Evolutionary conservation across 805 yeast species (phyloP).

Genomic region (Metschnikowia proteae): DNA sequence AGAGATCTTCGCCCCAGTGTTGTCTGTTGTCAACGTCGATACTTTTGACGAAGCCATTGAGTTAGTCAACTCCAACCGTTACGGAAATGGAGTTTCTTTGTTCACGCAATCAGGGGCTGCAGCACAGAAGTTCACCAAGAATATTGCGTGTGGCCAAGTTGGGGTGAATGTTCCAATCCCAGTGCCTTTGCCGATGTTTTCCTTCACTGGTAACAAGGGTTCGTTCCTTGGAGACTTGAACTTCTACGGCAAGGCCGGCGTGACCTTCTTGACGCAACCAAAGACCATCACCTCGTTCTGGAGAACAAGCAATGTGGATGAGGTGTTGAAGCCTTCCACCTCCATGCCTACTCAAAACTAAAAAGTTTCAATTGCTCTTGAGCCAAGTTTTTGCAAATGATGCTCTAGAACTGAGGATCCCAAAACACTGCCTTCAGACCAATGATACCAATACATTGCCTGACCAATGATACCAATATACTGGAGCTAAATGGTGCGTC

Average conservation of each 20-base stretch:
- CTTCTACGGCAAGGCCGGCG: constrained; percentile 75
- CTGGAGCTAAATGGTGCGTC: too few species aligned
- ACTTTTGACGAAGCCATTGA: constrained; percentile 66
- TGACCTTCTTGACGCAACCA: constrained; percentile 67
- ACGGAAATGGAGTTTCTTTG: constrained; percentile 70
- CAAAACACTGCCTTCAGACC: too few species aligned
- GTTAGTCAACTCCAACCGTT: constrained; percentile 52
- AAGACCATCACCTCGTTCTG: constrained; percentile 71
- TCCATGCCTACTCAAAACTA: constrained; percentile 64
- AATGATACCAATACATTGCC: too few species aligned
- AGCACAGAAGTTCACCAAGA: constrained; percentile 67
- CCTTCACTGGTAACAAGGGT: constrained; percentile 73
- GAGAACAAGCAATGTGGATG: constrained; percentile 51
- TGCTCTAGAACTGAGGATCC: too few species aligned
- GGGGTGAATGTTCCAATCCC: constrained; percentile 80
- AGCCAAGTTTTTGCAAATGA: too few species aligned
- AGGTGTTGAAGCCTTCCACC: constrained; percentile 51
- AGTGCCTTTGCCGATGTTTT: constrained; percentile 77
- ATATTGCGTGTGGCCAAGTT: constrained; percentile 71
- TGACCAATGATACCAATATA: too few species aligned
- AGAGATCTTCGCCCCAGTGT: constrained; percentile 76
- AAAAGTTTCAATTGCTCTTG: too few species aligned
- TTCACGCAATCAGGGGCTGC: constrained; percentile 67
- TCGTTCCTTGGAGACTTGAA: constrained; percentile 77
- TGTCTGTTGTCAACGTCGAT: constrained; percentile 57